Percentiles rank a stretch among this genome's conserved stretches.
phyloP scores from a whole-genome alignment of 1,139 yeast genomes.

The Kurtzmaniella natalensis region DNA sequence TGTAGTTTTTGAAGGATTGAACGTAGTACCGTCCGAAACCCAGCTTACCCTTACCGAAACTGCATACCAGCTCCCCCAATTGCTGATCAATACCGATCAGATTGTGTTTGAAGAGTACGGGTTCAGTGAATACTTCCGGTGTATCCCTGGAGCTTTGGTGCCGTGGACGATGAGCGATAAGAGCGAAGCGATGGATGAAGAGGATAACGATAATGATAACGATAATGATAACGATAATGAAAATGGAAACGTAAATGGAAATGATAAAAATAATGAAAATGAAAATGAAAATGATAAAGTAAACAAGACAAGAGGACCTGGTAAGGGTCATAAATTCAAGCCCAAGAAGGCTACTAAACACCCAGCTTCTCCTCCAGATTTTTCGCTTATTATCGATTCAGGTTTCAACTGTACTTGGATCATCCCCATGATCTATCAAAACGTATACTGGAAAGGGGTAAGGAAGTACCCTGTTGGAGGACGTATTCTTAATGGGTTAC shows the following conservation, averaged over 20 bases:
- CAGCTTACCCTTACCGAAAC: constrained; percentile 68
- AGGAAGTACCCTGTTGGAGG: constrained; percentile 83
- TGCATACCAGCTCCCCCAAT: constrained; percentile 77
- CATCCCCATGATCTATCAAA: constrained; percentile 77
- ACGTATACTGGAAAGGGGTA: constrained; percentile 74
- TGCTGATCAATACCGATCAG: constrained; percentile 85
- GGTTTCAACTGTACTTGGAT: constrained; percentile 90
- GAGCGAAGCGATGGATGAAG: too few relatives aligned
- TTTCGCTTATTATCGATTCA: constrained; percentile 76
- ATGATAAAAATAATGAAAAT: too few relatives aligned
- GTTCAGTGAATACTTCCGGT: constrained; percentile 60
- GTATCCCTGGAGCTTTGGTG: constrained; percentile 60
- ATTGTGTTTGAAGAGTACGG: constrained; percentile 93
- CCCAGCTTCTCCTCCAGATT: too few relatives aligned
- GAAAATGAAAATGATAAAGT: constrained; percentile 3
- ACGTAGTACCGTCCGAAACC: constrained; percentile 41
- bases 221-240: constrained; percentile 5
- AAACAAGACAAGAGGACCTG: too few relatives aligned
- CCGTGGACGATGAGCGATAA: constrained; percentile 51
- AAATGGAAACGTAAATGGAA: too few relatives aligned
- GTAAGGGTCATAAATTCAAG: too few relatives aligned
- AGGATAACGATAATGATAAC: constrained; percentile 26
- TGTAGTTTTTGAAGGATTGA: constrained; percentile 43
- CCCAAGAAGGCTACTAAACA: too few relatives aligned
- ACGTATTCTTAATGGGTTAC: constrained; percentile 70